Percentiles rank a stretch among this genome's conserved stretches.
Conservation (phyloP, 129 eudicot genomes). For the Pittosporum tobira region DNA sequence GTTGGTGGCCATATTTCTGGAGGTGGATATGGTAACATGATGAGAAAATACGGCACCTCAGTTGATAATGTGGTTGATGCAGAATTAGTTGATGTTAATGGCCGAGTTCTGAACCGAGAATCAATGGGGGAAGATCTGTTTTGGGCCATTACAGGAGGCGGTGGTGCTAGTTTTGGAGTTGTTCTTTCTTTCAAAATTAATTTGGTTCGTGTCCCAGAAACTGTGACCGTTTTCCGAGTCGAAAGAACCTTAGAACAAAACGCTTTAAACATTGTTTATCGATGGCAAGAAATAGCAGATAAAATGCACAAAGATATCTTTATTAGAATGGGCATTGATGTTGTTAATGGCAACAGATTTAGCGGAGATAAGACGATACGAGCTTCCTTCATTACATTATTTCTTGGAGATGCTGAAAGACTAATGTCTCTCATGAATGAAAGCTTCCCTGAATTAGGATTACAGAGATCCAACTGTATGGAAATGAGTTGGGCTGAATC, state of each 20-base stretch:
- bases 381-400: slow-evolving; percentile 20
- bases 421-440: slow-evolving; percentile 10
- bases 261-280: slow-evolving; percentile 14
- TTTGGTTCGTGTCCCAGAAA: slow-evolving; percentile 21
- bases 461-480: slow-evolving; percentile 14
- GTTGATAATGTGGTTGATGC: no score
- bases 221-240: slow-evolving; percentile 16
- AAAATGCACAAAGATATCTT: slow-evolving; percentile 11
- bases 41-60: no score
- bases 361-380: slow-evolving; percentile 6
- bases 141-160: no score
- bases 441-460: slow-evolving; percentile 26
- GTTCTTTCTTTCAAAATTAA: no score
- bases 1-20: no score
- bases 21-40: no score
- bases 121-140: no score
- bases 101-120: no score
- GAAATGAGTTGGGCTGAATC: slow-evolving; percentile 31
- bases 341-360: slow-evolving; percentile 13
- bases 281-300: slow-evolving; percentile 18
- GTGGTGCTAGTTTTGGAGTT: no score
- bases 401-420: slow-evolving; percentile 19
- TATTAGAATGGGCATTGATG: slow-evolving; percentile 12
- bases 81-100: no score
- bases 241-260: slow-evolving; percentile 21